Evolutionary conservation across 352 stramenopile species (phyloP).

Genomic region (Achlya hypogyna): DNA sequence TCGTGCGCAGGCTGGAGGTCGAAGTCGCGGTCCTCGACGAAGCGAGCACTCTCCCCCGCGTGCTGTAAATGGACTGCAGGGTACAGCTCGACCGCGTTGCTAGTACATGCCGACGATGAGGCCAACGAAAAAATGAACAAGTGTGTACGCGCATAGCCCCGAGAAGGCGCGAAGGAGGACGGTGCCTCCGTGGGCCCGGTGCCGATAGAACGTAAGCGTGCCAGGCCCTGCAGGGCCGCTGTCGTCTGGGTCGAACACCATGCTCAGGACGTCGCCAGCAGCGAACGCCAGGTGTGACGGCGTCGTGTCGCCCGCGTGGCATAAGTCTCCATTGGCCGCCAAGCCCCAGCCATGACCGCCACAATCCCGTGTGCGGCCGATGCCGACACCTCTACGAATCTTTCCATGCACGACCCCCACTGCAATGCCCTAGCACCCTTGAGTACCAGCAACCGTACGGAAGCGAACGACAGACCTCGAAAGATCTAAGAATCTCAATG

Average conservation of each 20-base stretch:
- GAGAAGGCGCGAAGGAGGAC: not conserved
- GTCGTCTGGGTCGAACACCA: not conserved
- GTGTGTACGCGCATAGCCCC: not conserved
- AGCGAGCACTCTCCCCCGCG: not conserved
- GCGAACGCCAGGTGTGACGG: not conserved
- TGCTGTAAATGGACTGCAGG: not conserved
- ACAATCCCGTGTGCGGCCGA: not conserved
- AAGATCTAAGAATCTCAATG: not conserved
- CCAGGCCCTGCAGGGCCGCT: not conserved
- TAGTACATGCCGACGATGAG: too few relatives aligned
- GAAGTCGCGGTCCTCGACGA: not conserved
- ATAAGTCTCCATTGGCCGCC: not conserved
- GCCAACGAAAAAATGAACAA: too few relatives aligned
- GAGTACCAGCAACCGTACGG: too few relatives aligned
- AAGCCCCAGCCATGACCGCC: slow-evolving; percentile 1
- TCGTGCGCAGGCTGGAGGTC: not conserved
- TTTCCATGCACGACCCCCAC: not conserved
- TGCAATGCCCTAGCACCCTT: not conserved
- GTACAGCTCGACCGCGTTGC: not conserved
- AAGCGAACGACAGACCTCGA: too few relatives aligned
- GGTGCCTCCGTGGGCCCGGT: not conserved
- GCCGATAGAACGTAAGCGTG: not conserved
- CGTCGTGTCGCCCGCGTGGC: not conserved
- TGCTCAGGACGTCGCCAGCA: not conserved
- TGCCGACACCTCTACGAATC: not conserved